Evolutionary conservation across 495 filamentous ascomycete genomes (phyloP), one percentile per base, ranked within the genome.

Genomic region (Pyrenula aspistea): DNA sequence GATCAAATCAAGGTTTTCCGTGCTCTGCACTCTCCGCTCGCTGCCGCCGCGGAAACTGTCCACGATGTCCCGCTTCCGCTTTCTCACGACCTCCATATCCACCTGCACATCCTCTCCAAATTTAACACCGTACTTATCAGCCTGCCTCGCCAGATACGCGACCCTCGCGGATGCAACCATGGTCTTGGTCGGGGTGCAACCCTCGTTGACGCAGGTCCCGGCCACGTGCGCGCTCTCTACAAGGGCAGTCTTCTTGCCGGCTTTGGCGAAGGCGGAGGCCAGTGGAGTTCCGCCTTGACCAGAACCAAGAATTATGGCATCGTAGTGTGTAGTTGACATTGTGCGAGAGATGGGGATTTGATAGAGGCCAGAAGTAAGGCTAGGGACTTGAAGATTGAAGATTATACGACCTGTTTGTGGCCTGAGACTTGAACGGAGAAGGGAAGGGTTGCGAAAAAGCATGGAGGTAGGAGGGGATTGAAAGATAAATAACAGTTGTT

Each of bases 141-240:
- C 67, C 2, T 72, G 63, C 0, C 64, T 55, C 4, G 68, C 62
- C 10, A 76, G 59, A 63, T 80, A 68, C 10, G 75, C 76, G 0
- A 72, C 68, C 2, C 73, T 65, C 3, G 73, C 77, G 53, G 67
- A 72, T 20, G 75, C 72, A 31, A 79, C 71, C 68, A 79, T 69
- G 2, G 77, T 78, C 58, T 80, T 80, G 10, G 77, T 80, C 0
- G 76, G 76, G 12, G 77, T 80, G 54, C 77, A 80, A n/a, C 77
- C 77, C 59, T 75, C 76, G 54, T 79, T 80, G 25, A 80, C 65
- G 58, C 77, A 80, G 57, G 68, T 71, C 20, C 77, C 76, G 12
- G 71, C 77, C 19, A 80, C 67, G 58, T 79, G 71, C 1, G 65
- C 52, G 12, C 67, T 62, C 55, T 80, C 76, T 53, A 79, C 65